Conservation (phyloP, 257 asterid species). For the Marsdenia floribunda region DNA sequence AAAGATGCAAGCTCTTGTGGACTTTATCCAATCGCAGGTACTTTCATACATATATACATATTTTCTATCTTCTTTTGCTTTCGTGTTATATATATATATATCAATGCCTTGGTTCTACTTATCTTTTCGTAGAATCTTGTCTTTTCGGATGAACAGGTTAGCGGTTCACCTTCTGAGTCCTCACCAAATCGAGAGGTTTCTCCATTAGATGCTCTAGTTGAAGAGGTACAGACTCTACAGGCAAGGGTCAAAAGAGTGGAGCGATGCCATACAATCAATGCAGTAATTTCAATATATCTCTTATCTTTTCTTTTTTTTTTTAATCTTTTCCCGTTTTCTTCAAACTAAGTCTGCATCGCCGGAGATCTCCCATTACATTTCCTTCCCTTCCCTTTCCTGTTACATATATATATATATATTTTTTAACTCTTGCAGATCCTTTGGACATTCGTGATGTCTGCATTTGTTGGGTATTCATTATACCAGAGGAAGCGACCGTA, state of each 20-base stretch:
- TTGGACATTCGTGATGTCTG: slow-evolving; percentile 96
- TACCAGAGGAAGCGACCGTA: slow-evolving; percentile 72
- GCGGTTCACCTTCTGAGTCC: slow-evolving; percentile 77
- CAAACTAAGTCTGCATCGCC: neutral
- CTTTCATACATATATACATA: neutral
- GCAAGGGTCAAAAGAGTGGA: slow-evolving; percentile 84
- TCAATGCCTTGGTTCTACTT: neutral
- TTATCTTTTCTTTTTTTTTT: neutral
- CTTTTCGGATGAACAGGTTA: slow-evolving; percentile 44
- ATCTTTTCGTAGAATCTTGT: neutral
- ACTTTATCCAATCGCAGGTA: slow-evolving; percentile 84
- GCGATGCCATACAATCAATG: slow-evolving; percentile 76
- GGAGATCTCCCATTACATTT: too few species aligned
- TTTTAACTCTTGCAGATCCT: slow-evolving; percentile 53
- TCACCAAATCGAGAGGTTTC: slow-evolving; percentile 79
- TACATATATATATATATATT: too few species aligned
- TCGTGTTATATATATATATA: neutral
- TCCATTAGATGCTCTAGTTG: slow-evolving; percentile 65
- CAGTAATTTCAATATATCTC: slow-evolving; percentile 37
- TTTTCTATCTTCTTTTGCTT: neutral
- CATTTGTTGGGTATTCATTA: slow-evolving; percentile 87
- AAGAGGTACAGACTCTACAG: slow-evolving; percentile 94
- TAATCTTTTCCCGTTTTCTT: neutral
- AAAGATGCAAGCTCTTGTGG: slow-evolving; percentile 87
- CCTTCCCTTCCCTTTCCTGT: too few species aligned